These are phyloP conservation scores for Talaromyces sp. DNA, from an alignment of 2,329 filamentous ascomycete species.

Conservation along the genomic window DNA sequence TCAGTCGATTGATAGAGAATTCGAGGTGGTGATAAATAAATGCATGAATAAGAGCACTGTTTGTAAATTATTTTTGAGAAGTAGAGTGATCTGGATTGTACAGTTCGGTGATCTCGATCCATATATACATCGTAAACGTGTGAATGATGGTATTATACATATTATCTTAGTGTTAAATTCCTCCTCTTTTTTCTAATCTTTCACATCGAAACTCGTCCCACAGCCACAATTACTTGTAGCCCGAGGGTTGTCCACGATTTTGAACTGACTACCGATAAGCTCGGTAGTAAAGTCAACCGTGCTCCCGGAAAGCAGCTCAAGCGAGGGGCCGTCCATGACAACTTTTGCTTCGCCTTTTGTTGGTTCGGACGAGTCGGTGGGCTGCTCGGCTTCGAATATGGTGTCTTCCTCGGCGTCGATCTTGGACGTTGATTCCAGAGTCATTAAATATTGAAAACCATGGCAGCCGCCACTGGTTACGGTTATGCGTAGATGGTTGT, in stretches of 20 bases:
- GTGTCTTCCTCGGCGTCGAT: constrained; percentile 75
- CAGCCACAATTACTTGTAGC: constrained; percentile 95
- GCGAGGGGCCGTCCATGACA: constrained; percentile 79
- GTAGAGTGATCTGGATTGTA: background rate
- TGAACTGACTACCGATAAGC: constrained; percentile 91
- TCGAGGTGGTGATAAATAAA: background rate
- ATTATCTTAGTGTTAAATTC: background rate
- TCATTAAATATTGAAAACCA: constrained; percentile 97
- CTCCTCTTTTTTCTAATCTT: constrained; percentile 42
- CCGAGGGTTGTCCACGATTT: constrained; percentile 87
- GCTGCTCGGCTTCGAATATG: constrained; percentile 66
- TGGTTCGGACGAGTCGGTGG: constrained; percentile 20
- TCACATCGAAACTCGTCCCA: constrained; percentile 95
- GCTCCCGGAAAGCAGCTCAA: constrained; percentile 86
- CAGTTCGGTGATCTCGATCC: background rate
- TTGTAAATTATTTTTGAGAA: background rate
- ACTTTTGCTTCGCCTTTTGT: constrained; percentile 62
- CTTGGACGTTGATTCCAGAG: constrained; percentile 58
- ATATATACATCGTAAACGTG: background rate
- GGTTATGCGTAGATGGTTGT: constrained; percentile 81
- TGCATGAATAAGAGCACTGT: background rate
- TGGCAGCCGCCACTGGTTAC: constrained; percentile 95
- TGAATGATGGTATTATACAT: background rate
- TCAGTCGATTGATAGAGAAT: background rate
- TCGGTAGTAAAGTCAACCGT: constrained; percentile 97